Evolutionary conservation across 2,329 filamentous ascomycete genomes (phyloP).

Genomic region (Pestalotiopsis sp.): DNA sequence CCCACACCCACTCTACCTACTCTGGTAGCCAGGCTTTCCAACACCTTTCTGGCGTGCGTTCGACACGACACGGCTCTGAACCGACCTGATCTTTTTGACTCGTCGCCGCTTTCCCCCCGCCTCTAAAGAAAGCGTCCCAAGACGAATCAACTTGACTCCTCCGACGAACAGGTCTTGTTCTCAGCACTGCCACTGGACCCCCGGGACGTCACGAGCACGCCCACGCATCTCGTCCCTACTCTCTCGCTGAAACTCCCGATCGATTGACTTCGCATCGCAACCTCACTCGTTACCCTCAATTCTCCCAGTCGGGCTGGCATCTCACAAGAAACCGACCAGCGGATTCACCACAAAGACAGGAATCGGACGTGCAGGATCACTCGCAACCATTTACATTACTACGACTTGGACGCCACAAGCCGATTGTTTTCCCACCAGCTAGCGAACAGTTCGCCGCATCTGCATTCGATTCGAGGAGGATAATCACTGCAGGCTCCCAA

Average conservation of each 20-base stretch:
- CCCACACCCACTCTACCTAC: background rate
- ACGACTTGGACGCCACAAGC: background rate
- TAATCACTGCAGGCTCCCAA: background rate
- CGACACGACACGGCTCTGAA: background rate
- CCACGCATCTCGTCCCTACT: background rate
- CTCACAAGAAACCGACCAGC: background rate
- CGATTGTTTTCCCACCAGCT: background rate
- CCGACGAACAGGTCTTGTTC: background rate
- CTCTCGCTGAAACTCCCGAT: constrained; percentile 2
- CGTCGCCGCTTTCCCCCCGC: background rate
- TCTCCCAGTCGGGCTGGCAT: constrained; percentile 3
- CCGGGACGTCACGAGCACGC: constrained; percentile 7
- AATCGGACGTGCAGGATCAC: constrained; percentile 12
- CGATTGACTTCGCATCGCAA: constrained; percentile 14
- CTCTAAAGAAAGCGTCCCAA: background rate
- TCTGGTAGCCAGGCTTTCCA: background rate
- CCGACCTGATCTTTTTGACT: background rate
- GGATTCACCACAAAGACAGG: background rate
- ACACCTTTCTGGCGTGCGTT: background rate
- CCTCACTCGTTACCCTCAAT: constrained; percentile 9
- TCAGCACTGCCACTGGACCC: background rate
- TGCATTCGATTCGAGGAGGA: background rate
- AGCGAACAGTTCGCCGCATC: background rate
- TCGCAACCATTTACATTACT: background rate
- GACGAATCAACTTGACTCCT: background rate